These are phyloP conservation scores for Lachancea waltii DNA, from an alignment of 805 yeast species.

Conservation along the genomic window DNA sequence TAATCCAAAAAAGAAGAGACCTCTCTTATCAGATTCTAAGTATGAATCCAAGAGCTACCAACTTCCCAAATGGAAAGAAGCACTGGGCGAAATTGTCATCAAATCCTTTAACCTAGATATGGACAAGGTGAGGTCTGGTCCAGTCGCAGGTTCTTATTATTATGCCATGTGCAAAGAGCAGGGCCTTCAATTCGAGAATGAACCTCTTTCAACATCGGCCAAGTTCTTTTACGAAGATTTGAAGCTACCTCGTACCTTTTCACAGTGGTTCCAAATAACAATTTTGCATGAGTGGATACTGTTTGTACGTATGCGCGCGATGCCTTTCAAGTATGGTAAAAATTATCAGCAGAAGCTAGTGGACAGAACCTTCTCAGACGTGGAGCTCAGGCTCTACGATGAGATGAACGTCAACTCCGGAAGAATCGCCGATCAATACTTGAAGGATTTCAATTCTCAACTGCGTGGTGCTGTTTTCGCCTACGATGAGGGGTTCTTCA, in stretches of 20 bases:
- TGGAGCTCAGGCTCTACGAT: constrained; percentile 76
- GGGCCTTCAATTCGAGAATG: constrained; percentile 70
- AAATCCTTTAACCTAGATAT: constrained; percentile 67
- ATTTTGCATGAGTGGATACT: constrained; percentile 89
- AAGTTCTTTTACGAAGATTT: constrained; percentile 79
- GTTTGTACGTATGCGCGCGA: constrained; percentile 89
- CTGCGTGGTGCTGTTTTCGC: constrained; percentile 83
- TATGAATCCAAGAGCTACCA: constrained; percentile 35
- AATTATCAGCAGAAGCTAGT: constrained; percentile 88
- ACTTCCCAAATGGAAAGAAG: constrained; percentile 45
- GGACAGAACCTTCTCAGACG: constrained; percentile 83
- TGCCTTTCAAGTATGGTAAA: constrained; percentile 85
- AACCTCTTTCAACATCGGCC: constrained; percentile 65
- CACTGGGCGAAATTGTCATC: constrained; percentile 60
- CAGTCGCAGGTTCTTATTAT: constrained; percentile 86
- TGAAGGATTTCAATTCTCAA: constrained; percentile 87
- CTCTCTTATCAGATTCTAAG: constrained; percentile 33
- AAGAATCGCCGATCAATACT: constrained; percentile 73
- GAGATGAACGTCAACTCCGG: constrained; percentile 82
- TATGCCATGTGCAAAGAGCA: constrained; percentile 83
- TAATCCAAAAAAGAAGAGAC: constrained; percentile 30
- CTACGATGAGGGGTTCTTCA: constrained; percentile 84
- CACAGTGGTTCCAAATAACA: constrained; percentile 96
- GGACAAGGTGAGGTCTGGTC: constrained; percentile 90
- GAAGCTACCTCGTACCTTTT: constrained; percentile 75